These are phyloP conservation scores for Solanum arcanum DNA, from an alignment of 257 asterid species.

Conservation along the genomic window DNA sequence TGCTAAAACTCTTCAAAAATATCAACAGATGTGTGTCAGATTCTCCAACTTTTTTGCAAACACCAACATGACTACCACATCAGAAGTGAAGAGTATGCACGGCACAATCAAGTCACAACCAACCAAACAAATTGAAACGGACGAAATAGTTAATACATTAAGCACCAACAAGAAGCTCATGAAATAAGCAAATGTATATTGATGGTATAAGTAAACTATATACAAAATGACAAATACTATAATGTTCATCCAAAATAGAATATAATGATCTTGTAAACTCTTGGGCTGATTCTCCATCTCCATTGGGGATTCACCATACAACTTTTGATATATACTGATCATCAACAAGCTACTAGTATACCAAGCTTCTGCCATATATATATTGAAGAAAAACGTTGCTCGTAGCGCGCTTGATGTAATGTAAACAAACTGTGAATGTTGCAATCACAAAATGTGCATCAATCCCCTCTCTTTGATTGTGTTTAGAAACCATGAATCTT, in stretches of 20 bases:
- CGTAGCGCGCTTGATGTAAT: not conserved
- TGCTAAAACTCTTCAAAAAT: not conserved
- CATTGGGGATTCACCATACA: not conserved
- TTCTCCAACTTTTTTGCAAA: not conserved
- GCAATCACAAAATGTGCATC: not conserved
- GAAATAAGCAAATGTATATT: not conserved
- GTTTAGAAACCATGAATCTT: conserved; percentile 10
- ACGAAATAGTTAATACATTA: not conserved
- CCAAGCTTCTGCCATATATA: not conserved
- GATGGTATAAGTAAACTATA: not conserved
- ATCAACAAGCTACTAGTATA: not conserved
- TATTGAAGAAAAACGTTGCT: not conserved
- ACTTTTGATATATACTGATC: not conserved
- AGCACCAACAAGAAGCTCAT: not conserved
- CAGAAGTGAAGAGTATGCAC: not conserved
- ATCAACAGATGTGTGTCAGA: accelerated
- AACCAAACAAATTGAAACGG: not conserved
- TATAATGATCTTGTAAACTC: not conserved
- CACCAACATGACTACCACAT: not conserved
- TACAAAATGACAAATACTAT: not conserved
- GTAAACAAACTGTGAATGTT: not conserved
- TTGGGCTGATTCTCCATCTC: not conserved
- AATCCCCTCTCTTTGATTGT: not conserved
- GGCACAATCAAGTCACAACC: not conserved
- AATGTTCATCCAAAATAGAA: not conserved